These are phyloP conservation scores for Hibiscus trionum DNA, from an alignment of 345 rosid species.

Conservation along the genomic window DNA sequence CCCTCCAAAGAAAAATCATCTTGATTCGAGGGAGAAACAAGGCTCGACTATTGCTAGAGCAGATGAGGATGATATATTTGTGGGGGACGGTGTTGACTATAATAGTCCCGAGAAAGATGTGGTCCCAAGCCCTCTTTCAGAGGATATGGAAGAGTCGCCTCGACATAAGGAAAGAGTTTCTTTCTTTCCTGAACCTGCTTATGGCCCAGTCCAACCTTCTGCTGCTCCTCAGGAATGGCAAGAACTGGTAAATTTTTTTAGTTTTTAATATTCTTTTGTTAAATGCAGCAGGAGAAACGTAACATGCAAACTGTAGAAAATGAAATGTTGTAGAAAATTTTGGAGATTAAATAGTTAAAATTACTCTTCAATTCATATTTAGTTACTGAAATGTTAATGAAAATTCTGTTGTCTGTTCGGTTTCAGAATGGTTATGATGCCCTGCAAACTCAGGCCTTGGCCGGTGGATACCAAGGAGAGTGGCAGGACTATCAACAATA, in stretches of 20 bases:
- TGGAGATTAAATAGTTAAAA: neutral
- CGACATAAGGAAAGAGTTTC: conserved; percentile 66
- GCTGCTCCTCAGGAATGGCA: conserved; percentile 76
- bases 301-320: neutral
- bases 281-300: neutral
- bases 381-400: neutral
- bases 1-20: conserved; percentile 38
- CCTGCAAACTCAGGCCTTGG: conserved; percentile 63
- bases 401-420: neutral
- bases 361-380: neutral
- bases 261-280: neutral
- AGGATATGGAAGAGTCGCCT: conserved; percentile 99
- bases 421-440: conserved; percentile 72
- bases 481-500: conserved; percentile 95
- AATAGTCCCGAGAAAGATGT: conserved; percentile 67
- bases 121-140: conserved; percentile 81
- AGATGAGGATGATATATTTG: conserved; percentile 83
- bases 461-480: conserved; percentile 69
- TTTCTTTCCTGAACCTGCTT: conserved; percentile 66
- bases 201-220: conserved; percentile 76
- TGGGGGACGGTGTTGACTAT: conserved; percentile 79
- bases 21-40: conserved; percentile 52
- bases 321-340: neutral
- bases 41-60: conserved; percentile 48
- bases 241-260: conserved; percentile 47